A percentile compares a stretch with the other conserved stretches of the same genome.
Evolutionary conservation across 805 yeast species (phyloP).

Genomic region (Geotrichum ghanense): DNA sequence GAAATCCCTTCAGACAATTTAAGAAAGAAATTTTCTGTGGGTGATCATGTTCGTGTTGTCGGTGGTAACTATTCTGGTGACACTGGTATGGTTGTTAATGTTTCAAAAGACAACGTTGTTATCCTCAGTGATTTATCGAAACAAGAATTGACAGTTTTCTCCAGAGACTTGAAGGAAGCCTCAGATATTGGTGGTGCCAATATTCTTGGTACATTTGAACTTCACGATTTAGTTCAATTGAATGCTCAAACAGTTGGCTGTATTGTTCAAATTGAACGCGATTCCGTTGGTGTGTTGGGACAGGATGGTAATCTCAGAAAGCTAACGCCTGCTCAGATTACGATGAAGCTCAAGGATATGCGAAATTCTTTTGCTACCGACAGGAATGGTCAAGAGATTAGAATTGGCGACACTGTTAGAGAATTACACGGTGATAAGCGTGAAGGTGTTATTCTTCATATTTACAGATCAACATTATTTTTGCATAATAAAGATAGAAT

Average conservation of each 20-base stretch:
- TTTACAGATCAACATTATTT: conserved; percentile 70
- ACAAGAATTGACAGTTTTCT: conserved; percentile 83
- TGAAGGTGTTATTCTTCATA: conserved; percentile 80
- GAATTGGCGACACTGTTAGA: conserved; percentile 86
- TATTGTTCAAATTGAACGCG: conserved; percentile 82
- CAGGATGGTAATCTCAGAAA: conserved; percentile 69
- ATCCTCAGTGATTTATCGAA: conserved; percentile 81
- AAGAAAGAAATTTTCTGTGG: conserved; percentile 76
- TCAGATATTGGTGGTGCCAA: conserved; percentile 76
- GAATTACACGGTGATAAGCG: conserved; percentile 76
- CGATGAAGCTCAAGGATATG: conserved; percentile 53
- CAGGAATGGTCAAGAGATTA: conserved; percentile 68
- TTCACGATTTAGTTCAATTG: conserved; percentile 82
- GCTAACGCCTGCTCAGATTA: conserved; percentile 71
- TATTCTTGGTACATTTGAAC: conserved; percentile 64
- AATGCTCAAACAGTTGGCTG: conserved; percentile 83
- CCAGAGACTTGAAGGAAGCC: conserved; percentile 82
- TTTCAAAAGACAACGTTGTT: conserved; percentile 77
- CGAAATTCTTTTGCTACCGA: conserved; percentile 66
- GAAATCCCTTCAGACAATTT: conserved; percentile 76
- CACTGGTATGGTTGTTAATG: conserved; percentile 84
- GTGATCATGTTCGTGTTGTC: conserved; percentile 90
- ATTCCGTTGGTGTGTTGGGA: conserved; percentile 65
- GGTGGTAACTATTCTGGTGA: conserved; percentile 89
- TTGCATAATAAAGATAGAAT: conserved; percentile 65